Conservation (phyloP, 306 rosid genomes). For the Boehmeria nivea region DNA sequence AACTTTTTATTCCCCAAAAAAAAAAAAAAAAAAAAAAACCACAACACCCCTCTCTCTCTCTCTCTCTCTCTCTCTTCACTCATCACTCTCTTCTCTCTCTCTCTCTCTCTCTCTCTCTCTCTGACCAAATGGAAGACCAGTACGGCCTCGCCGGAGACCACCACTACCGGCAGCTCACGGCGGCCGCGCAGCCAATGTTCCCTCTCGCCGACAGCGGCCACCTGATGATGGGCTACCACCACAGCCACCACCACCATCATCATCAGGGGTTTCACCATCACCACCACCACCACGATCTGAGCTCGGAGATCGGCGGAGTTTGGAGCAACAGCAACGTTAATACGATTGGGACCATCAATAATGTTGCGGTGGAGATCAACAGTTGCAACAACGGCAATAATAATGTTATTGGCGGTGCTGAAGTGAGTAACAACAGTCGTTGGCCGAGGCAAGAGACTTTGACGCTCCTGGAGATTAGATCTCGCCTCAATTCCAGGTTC, state of each 20-base stretch:
- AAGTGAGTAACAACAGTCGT: constrained; percentile 35
- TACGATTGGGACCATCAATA: no score
- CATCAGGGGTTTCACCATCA: constrained; percentile 14
- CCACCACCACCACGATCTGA: background rate
- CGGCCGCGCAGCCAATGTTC: constrained; percentile 40
- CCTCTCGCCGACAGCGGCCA: constrained; percentile 38
- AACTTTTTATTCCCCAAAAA: constrained; percentile 13
- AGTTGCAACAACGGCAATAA: background rate
- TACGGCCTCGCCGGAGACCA: constrained; percentile 43
- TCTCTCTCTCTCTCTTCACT: background rate
- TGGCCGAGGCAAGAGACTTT: constrained; percentile 99
- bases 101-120: background rate
- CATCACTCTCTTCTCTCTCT: constrained; percentile 6
- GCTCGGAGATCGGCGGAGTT: background rate
- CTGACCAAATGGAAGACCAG: constrained; percentile 53
- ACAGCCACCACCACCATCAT: background rate
- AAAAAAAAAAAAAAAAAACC: background rate
- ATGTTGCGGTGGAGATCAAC: constrained; percentile 42
- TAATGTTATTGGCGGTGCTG: background rate
- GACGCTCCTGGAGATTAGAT: constrained; percentile 92
- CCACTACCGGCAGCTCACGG: constrained; percentile 51
- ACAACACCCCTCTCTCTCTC: background rate
- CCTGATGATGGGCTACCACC: constrained; percentile 32
- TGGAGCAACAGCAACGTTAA: constrained; percentile 26
- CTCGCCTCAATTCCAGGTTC: constrained; percentile 81